Percentiles rank a stretch among this genome's conserved stretches.
Evolutionary conservation across 2,329 filamentous ascomycete genomes (phyloP).

Genomic region (Berkeleyomyces rouxiae): DNA sequence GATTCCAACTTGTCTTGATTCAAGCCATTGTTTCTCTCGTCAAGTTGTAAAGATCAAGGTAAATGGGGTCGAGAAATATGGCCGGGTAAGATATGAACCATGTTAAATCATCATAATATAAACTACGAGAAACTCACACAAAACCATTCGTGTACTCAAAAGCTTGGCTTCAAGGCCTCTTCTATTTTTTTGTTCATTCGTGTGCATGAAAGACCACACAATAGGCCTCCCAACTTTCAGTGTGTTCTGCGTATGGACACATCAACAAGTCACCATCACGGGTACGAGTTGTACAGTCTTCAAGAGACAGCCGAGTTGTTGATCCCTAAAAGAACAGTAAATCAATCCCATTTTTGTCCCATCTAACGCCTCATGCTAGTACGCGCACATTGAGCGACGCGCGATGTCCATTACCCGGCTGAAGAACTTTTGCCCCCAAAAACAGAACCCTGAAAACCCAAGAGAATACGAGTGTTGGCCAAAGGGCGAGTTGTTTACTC

Average conservation of each 20-base stretch:
- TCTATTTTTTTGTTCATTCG: slow-evolving; percentile 7
- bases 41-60: too few species aligned
- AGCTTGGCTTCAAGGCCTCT: slow-evolving; percentile 1
- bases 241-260: neutral
- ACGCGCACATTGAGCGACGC: slow-evolving; percentile 7
- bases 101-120: neutral
- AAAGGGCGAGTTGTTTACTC: slow-evolving; percentile 37
- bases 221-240: neutral
- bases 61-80: too few species aligned
- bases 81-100: neutral
- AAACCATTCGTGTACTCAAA: neutral
- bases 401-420: slow-evolving; percentile 8
- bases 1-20: too few species aligned
- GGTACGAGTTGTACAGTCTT: slow-evolving; percentile 3
- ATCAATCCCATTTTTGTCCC: slow-evolving; percentile 12
- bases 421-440: slow-evolving; percentile 3
- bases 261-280: slow-evolving; percentile 7
- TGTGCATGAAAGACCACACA: neutral
- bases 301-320: slow-evolving; percentile 9
- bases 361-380: slow-evolving; percentile 13
- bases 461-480: slow-evolving; percentile 10
- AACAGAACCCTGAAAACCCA: slow-evolving; percentile 5
- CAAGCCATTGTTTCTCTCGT: too few species aligned
- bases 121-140: neutral
- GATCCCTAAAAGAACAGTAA: slow-evolving; percentile 11